Conservation (phyloP, 306 rosid genomes). For the Lagenaria siceraria region DNA sequence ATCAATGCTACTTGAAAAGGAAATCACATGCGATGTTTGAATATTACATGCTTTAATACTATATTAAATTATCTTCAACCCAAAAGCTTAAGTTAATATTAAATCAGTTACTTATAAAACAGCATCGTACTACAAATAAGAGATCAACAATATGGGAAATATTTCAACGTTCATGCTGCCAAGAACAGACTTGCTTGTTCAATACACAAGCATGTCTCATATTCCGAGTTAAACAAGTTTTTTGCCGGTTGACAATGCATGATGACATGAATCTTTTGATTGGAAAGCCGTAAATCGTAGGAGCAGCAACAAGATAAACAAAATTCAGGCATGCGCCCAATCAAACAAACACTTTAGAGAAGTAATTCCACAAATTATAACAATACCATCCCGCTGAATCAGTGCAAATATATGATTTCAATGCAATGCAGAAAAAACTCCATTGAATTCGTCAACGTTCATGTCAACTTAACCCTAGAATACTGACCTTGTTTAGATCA, state of each 20-base stretch:
- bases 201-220: background rate
- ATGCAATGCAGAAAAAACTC: background rate
- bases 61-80: background rate
- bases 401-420: background rate
- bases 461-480: background rate
- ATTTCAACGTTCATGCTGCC: background rate
- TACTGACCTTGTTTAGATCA: conserved; percentile 50
- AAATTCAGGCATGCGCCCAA: background rate
- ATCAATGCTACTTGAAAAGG: background rate
- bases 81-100: background rate
- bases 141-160: background rate
- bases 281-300: background rate
- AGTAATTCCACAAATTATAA: background rate
- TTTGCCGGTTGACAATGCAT: background rate
- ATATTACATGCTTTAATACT: background rate
- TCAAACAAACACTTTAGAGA: background rate
- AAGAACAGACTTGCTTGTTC: background rate
- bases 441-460: background rate
- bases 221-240: background rate
- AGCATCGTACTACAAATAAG: background rate
- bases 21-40: background rate
- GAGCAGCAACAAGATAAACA: background rate
- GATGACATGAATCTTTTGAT: background rate
- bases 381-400: background rate
- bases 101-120: background rate